Evolutionary conservation across 177 flowering plant genomes (phyloP).

Genomic region (Telopea speciosissima): DNA sequence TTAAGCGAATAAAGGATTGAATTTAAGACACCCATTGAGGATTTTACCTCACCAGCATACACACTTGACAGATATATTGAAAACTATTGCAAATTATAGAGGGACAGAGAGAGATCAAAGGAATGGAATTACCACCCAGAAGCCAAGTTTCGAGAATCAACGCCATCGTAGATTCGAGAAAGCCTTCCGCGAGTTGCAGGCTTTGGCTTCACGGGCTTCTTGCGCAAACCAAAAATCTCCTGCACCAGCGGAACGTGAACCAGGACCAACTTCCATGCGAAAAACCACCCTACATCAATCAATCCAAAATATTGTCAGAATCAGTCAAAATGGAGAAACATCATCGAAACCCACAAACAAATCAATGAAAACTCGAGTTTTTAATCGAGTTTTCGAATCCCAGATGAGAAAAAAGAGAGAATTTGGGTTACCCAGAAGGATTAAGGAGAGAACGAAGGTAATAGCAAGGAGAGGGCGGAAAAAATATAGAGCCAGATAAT

Average conservation of each 20-base stretch:
- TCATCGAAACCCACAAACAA: background rate
- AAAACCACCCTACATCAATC: slow-evolving; percentile 53
- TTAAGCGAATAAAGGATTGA: background rate
- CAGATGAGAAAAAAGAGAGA: slow-evolving; percentile 8
- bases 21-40: background rate
- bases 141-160: slow-evolving; percentile 22
- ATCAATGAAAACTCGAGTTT: background rate
- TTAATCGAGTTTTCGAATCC: background rate
- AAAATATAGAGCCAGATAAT: slow-evolving; percentile 31
- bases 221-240: slow-evolving; percentile 67
- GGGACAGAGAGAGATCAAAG: background rate
- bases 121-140: slow-evolving; percentile 23
- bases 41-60: background rate
- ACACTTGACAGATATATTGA: background rate
- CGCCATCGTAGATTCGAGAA: slow-evolving; percentile 38
- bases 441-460: slow-evolving; percentile 47
- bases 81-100: background rate
- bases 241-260: slow-evolving; percentile 89
- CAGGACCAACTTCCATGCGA: slow-evolving; percentile 88
- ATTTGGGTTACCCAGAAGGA: slow-evolving; percentile 39
- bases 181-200: slow-evolving; percentile 43
- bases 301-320: background rate
- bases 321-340: background rate
- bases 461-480: slow-evolving; percentile 66
- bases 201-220: slow-evolving; percentile 47